Evolutionary conservation across 1,139 yeast species (phyloP).

Genomic region (Pichia sp.): DNA sequence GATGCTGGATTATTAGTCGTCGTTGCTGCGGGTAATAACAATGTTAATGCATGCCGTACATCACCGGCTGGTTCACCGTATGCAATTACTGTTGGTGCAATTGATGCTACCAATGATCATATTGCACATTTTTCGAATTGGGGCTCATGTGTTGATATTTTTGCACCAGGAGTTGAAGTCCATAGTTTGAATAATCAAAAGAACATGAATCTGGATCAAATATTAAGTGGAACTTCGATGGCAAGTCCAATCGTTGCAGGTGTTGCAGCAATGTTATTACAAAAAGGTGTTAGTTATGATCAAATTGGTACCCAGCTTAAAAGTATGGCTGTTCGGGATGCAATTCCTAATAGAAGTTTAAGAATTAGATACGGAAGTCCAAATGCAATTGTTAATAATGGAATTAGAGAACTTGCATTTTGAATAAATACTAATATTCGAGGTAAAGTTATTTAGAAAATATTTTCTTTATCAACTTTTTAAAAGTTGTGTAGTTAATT

Average conservation of each 20-base stretch:
- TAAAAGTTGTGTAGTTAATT: background rate
- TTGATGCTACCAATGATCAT: conserved; percentile 63
- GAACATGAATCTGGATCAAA: conserved; percentile 30
- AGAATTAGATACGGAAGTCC: conserved; percentile 26
- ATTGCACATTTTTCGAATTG: conserved; percentile 77
- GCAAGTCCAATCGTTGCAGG: conserved; percentile 81
- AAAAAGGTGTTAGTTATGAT: conserved; percentile 46
- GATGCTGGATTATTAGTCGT: conserved; percentile 69
- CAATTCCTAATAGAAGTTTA: conserved; percentile 32
- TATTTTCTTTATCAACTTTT: background rate
- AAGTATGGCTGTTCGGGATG: conserved; percentile 32
- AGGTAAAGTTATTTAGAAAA: background rate
- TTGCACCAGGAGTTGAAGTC: conserved; percentile 74
- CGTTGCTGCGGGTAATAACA: conserved; percentile 87
- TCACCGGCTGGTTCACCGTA: conserved; percentile 47
- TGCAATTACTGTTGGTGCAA: conserved; percentile 82
- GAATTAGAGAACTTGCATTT: conserved; percentile 10
- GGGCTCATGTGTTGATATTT: conserved; percentile 82
- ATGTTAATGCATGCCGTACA: conserved; percentile 66
- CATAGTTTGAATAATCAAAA: conserved; percentile 37
- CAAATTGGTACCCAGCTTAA: conserved; percentile 38
- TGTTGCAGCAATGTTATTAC: conserved; percentile 55
- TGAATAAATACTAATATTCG: background rate
- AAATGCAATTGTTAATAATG: conserved; percentile 26
- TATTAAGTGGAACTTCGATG: conserved; percentile 82